phyloP scores from a whole-genome alignment of 2,329 filamentous ascomycete genomes.

The Alternaria sp. region DNA sequence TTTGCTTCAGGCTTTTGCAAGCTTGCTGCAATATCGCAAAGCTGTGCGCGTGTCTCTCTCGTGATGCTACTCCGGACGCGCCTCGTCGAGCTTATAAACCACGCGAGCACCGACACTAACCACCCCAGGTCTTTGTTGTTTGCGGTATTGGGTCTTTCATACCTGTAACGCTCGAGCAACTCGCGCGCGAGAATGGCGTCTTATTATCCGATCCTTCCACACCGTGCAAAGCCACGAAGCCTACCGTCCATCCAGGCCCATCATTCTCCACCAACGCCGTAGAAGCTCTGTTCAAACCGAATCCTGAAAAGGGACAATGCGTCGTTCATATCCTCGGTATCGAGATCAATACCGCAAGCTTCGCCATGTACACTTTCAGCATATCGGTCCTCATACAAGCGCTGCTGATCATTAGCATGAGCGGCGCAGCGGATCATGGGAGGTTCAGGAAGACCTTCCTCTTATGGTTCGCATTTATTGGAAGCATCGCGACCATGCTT shows the following conservation, averaged over 20 bases:
- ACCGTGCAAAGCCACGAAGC: conserved; percentile 73
- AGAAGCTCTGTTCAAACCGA: conserved; percentile 25
- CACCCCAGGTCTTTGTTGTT: conserved; percentile 76
- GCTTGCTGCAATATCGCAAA: neutral
- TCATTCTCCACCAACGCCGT: conserved; percentile 22
- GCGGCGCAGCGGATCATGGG: conserved; percentile 93
- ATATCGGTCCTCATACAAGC: conserved; percentile 89
- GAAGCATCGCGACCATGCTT: conserved; percentile 83
- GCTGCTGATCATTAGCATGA: conserved; percentile 92
- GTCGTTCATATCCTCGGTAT: conserved; percentile 80
- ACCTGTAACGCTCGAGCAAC: conserved; percentile 90
- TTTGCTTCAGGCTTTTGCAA: neutral
- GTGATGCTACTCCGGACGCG: neutral
- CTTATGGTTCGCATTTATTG: conserved; percentile 81
- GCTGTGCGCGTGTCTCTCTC: neutral
- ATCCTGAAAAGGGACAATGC: conserved; percentile 65
- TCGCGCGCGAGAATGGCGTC: conserved; percentile 90
- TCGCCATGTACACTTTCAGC: conserved; percentile 98
- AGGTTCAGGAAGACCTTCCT: conserved; percentile 85
- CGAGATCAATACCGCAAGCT: conserved; percentile 93
- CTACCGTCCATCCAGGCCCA: conserved; percentile 46
- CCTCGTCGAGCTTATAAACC: neutral
- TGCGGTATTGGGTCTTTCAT: conserved; percentile 89
- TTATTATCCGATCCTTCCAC: conserved; percentile 77
- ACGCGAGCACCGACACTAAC: conserved; percentile 9